Base-by-base conservation (phyloP, 495 filamentous ascomycete genomes). In the Xylaria sp. region DNA sequence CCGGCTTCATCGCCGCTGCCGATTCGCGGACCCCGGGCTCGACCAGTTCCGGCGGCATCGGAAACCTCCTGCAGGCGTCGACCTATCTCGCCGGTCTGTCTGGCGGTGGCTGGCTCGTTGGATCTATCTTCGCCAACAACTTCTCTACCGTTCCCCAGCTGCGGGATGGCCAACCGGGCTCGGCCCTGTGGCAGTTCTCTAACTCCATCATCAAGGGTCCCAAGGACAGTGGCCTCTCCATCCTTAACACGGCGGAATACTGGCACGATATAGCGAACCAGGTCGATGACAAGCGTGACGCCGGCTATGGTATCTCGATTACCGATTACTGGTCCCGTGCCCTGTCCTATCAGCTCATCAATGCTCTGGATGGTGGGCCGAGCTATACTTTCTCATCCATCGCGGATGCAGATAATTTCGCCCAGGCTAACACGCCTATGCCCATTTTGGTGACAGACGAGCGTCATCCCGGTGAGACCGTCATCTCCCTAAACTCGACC, bases 261-360 rank as follows among this genome's bases (percentile, higher is more conserved):
- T 97, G 90, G 81, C 79, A 79, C 26, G 84, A 90, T 43, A 78
- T 98, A 19, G 72, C 80, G 3, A 74, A 88, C 12, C 87, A 89
- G 55, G 93, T 97, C 11, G 74, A 79, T 0, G 81, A 70, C 9
- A 98, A 98, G 84, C 61, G 73, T 7, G 77, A 91, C 44, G 93
- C 92, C 21, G 92, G 92, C 7, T 97, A 89, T 80, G 85, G 93
- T 48, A 87, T 85, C 35, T 90, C 92, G 1, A 84, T 98, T 69
- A 97, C 96, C 0, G 95, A 98, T 82, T 93, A 93, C 75, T 97
- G 95, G 95, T 83, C 82, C 19, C 90, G 94, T 41, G 92, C 91
- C 15, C 84, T 98, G 26, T 90, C 91, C 31, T 94, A 90, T 74
- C 96, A 98, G 77, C 87, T 98, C 67, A 87, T 97, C 76, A 91